These are phyloP conservation scores for Mycena albidolilacea DNA, from an alignment of 768 basidiomycete species.

Conservation along the genomic window DNA sequence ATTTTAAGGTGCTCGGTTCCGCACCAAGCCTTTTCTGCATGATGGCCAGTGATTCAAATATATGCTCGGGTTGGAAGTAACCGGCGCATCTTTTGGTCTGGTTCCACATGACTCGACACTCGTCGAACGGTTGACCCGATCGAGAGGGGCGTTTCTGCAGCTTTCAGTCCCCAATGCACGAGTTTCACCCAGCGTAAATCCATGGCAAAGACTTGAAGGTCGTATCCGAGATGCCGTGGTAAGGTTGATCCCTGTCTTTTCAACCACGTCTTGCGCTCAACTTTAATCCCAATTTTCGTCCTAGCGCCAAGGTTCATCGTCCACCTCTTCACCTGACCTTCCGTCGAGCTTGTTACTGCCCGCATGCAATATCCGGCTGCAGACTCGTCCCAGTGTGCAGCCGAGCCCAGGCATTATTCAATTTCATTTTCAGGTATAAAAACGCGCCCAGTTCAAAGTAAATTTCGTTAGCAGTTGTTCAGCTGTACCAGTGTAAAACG, in stretches of 20 bases:
- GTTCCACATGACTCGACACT: background rate
- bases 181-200: no score
- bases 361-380: background rate
- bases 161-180: no score
- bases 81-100: background rate
- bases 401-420: background rate
- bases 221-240: no score
- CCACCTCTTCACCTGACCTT: conserved; percentile 4
- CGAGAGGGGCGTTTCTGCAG: background rate
- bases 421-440: background rate
- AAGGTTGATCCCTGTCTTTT: no score
- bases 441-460: background rate
- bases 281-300: no score
- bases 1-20: background rate
- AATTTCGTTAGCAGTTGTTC: background rate
- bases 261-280: no score
- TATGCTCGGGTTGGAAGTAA: background rate
- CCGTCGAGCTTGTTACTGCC: background rate
- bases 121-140: background rate
- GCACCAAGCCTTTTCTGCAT: background rate
- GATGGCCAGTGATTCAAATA: background rate
- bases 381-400: background rate
- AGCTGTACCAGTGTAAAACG: background rate
- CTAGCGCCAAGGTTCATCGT: background rate
- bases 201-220: no score